phyloP scores from a whole-genome alignment of 441 rosid species.

The Erodium chrysanthum region DNA sequence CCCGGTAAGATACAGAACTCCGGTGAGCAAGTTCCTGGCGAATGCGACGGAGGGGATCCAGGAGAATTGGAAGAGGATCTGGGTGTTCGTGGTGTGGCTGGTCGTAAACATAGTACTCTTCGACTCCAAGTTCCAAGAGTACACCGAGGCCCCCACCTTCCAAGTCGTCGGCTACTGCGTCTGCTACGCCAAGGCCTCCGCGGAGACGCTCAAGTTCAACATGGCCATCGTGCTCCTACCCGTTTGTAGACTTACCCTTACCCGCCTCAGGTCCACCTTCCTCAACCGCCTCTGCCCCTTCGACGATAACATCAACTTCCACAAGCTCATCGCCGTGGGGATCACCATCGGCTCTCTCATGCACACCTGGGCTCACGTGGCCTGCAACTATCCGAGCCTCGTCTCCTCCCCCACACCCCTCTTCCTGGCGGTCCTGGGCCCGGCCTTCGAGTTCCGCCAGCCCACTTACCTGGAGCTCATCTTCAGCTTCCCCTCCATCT shows the following conservation, averaged over 20 bases:
- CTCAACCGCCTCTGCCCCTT: slow-evolving; percentile 52
- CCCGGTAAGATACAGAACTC: slow-evolving; percentile 56
- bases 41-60: slow-evolving; percentile 32
- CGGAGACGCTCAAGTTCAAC: slow-evolving; percentile 72
- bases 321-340: slow-evolving; percentile 46
- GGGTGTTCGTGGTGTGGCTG: slow-evolving; percentile 46
- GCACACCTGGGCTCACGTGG: slow-evolving; percentile 48
- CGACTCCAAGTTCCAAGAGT: slow-evolving; percentile 40
- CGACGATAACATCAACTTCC: slow-evolving; percentile 82
- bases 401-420: slow-evolving; percentile 29
- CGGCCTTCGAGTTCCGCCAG: slow-evolving; percentile 37
- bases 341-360: slow-evolving; percentile 37
- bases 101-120: slow-evolving; percentile 35
- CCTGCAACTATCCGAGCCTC: slow-evolving; percentile 54
- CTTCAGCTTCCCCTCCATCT: slow-evolving; percentile 37
- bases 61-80: slow-evolving; percentile 59
- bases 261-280: slow-evolving; percentile 53
- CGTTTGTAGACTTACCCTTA: slow-evolving; percentile 64
- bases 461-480: slow-evolving; percentile 50
- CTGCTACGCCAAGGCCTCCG: slow-evolving; percentile 67
- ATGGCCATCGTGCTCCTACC: slow-evolving; percentile 78
- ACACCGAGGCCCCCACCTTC: slow-evolving; percentile 28
- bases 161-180: slow-evolving; percentile 65
- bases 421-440: slow-evolving; percentile 38
- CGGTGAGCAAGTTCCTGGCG: slow-evolving; percentile 36